Evolutionary conservation across 1,284 basidiomycete species (phyloP), one percentile per base, ranked within the genome.

Genomic region (Cryptococcus sp.): DNA sequence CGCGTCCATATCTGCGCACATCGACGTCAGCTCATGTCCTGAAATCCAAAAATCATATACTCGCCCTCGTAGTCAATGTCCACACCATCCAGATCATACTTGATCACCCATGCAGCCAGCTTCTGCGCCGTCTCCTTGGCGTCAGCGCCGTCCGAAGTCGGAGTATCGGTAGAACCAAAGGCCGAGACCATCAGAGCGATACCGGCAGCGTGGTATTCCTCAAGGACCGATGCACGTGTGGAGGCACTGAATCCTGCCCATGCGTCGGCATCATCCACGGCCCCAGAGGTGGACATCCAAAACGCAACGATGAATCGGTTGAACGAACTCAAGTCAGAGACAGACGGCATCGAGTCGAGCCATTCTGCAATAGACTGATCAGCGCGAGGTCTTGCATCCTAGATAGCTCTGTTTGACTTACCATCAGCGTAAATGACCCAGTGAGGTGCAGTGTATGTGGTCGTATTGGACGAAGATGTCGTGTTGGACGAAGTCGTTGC

Each of bases 271-370:
- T 77, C 69, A 46, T 73, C 74, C 10, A 73, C 74, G 5, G 74
- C 73, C 0, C 80, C 72, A 10, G 71, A 69, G 22, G 60, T 58
- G 39, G 73, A 67, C 61, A 79, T 74, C 80, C 80, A 81, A 65
- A 82, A 81, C 3, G 80, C 78, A 38, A 81, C 73, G 54, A 81
- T 77, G 67, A 80, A 80, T 22, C 76, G 73, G 70, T 78, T 80
- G 73, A 69, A 77, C 1, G 54, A 43, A 40, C 59, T 58, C 38
- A 80, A 62, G 3, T 65, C 68, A 15, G 66, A 54, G 5, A 66
- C 64, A 10, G 63, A 53, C 48, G 72, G 70, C 68, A 74, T 74
- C 20, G 63, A 54, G 49, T 39, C 45, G 19, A 71, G 55, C 62
- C 65, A 68, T 23, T 61, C 56, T 63, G 63, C 25, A 41, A 53